These are phyloP conservation scores for Phlebopus sp. DNA, from an alignment of 1,284 basidiomycete genomes.

Conservation along the genomic window DNA sequence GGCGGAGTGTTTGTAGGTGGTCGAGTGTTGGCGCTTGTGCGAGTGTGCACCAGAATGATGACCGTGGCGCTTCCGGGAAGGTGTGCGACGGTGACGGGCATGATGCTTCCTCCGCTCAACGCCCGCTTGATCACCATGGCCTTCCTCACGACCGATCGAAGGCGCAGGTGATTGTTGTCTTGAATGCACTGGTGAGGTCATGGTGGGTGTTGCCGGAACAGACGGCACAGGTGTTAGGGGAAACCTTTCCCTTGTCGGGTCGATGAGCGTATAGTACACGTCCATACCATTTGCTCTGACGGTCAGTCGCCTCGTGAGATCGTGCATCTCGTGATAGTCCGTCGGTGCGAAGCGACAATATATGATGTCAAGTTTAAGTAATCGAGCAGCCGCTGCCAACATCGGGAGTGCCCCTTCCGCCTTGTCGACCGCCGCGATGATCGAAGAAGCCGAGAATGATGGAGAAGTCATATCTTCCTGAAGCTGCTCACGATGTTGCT, in stretches of 20 bases:
- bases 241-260: conserved; percentile 57
- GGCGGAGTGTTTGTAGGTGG: conserved; percentile 10
- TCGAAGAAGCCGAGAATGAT: conserved; percentile 42
- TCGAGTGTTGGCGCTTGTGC: conserved; percentile 21
- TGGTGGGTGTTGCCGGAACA: conserved; percentile 36
- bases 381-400: conserved; percentile 50
- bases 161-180: conserved; percentile 21
- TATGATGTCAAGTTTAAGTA: conserved; percentile 63
- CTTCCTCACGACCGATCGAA: background rate
- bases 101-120: conserved; percentile 2
- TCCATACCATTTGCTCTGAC: conserved; percentile 64
- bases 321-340: conserved; percentile 58
- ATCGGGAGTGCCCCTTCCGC: conserved; percentile 57
- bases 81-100: background rate
- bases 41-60: conserved; percentile 17
- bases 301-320: conserved; percentile 47
- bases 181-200: conserved; percentile 29
- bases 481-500: conserved; percentile 49
- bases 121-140: background rate
- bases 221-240: conserved; percentile 50
- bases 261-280: conserved; percentile 61
- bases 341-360: conserved; percentile 62
- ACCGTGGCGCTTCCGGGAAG: conserved; percentile 17
- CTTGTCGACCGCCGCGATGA: conserved; percentile 40
- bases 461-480: conserved; percentile 43